These are phyloP conservation scores for Xylariaceae sp. DNA, from an alignment of 2,329 filamentous ascomycete genomes.

Conservation along the genomic window DNA sequence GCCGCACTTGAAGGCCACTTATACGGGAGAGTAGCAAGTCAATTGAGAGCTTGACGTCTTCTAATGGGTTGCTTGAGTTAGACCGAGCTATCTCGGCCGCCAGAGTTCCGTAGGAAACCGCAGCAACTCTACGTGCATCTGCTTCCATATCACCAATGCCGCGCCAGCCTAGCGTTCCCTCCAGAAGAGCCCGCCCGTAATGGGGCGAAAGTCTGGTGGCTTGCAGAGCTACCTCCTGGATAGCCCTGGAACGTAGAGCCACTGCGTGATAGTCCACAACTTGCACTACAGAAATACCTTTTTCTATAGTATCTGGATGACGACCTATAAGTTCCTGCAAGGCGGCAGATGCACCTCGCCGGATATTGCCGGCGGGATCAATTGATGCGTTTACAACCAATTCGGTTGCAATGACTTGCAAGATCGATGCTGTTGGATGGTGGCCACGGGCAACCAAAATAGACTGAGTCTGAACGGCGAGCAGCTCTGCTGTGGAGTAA, in stretches of 20 bases:
- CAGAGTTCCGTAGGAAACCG: slow-evolving; percentile 62
- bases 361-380: slow-evolving; percentile 89
- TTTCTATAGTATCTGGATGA: slow-evolving; percentile 77
- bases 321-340: slow-evolving; percentile 90
- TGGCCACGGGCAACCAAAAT: slow-evolving; percentile 39
- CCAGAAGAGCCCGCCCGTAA: slow-evolving; percentile 65
- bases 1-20: slow-evolving; percentile 45
- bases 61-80: slow-evolving; percentile 20
- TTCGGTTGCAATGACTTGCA: slow-evolving; percentile 77
- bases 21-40: slow-evolving; percentile 43
- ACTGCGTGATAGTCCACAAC: slow-evolving; percentile 90
- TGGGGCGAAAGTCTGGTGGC: slow-evolving; percentile 66
- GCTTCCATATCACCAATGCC: slow-evolving; percentile 79
- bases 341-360: slow-evolving; percentile 86
- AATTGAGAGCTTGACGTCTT: slow-evolving; percentile 34
- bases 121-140: slow-evolving; percentile 67
- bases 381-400: slow-evolving; percentile 78
- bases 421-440: slow-evolving; percentile 44
- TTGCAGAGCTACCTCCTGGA: slow-evolving; percentile 69
- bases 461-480: slow-evolving; percentile 52
- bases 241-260: slow-evolving; percentile 77
- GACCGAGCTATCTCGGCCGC: slow-evolving; percentile 37
- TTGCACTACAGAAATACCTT: slow-evolving; percentile 85
- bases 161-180: slow-evolving; percentile 76
- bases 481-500: slow-evolving; percentile 76